Evolutionary conservation across 371 early-diverging fungal species (phyloP).

Genomic region (Racocetra persica): DNA sequence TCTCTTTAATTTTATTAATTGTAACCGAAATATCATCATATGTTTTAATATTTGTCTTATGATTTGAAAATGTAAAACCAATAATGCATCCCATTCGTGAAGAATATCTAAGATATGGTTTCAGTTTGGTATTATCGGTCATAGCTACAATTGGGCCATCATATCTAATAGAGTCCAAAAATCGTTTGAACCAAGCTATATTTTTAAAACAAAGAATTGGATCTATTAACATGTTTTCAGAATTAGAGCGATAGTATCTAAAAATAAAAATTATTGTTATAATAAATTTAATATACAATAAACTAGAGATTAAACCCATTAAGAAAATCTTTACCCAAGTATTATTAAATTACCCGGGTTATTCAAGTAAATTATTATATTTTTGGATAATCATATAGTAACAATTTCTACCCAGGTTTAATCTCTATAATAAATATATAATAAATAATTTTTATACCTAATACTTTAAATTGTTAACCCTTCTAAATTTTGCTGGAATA

Average conservation of each 20-base stretch:
- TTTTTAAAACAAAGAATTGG: constrained; percentile 8
- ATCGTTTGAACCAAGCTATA: background rate
- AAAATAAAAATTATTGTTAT: background rate
- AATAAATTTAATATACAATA: background rate
- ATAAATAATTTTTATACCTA: background rate
- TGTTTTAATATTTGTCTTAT: too few species aligned
- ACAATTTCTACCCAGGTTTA: too few species aligned
- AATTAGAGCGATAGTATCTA: background rate
- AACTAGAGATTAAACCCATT: too few species aligned
- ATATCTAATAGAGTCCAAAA: too few species aligned
- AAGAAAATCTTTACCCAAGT: too few species aligned
- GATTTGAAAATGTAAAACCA: background rate
- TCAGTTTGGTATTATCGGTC: background rate
- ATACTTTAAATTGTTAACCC: background rate
- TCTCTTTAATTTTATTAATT: too few species aligned
- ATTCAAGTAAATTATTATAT: too few species aligned
- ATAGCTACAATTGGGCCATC: background rate
- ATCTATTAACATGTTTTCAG: background rate
- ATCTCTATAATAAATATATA: background rate
- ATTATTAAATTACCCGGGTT: too few species aligned
- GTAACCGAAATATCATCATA: too few species aligned
- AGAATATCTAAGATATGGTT: background rate
- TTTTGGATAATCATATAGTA: too few species aligned
- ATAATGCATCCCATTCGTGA: background rate
- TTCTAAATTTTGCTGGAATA: background rate